Base-by-base conservation (phyloP, 2,329 filamentous ascomycete genomes). In the Neonectria neomacrospora region DNA sequence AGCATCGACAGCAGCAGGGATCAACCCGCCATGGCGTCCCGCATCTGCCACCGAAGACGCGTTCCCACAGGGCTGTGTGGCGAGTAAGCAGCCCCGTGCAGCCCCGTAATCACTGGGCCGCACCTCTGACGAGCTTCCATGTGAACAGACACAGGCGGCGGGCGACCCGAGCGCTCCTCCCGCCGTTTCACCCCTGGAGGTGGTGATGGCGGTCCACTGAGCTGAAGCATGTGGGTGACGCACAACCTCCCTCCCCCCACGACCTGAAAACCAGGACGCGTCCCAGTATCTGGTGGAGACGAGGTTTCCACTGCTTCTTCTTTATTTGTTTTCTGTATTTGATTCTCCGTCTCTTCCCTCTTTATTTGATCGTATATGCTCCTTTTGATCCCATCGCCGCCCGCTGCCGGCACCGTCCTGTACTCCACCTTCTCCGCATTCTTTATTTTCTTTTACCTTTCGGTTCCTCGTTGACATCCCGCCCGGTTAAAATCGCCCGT, bases 381-480 rank as follows among this genome's bases (percentile, higher is more conserved):
- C 30, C 30, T 16, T 26, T 30, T 37, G 11, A 4, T 30, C 16
- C 12, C 12, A 18, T n/a, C n/a, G 16, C 11, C 18, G 18, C 12
- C 20, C n/a, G 10, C 18, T 23, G 11, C 1, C 8, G 22, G 34
- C 32, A 42, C 6, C 10, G 34, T 50, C 14, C 14, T 52, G 14
- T 48, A 14, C 30, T 50, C 54, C 54, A 39, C 54, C 41, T 50
- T 50, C 20, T 48, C 44, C 30, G 42, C 54, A 41, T 54, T 18
- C 22, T n/a, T 20, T 28, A 3, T 30, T 12, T 54, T 18, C 23
- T 28, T 34, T 22, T 56, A 16, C 11, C 26, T 37, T 20, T 37
- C 2, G 23, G 23, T 11, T 14, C 28, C 16, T 20, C 28, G 4
- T 5, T 14, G 16, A 14, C 34, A 18, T 16, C 18, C 32, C n/a